Percentiles rank a stretch among this genome's conserved stretches.
Conservation (phyloP, 139 green algal genomes). For the Closterium sp. region DNA sequence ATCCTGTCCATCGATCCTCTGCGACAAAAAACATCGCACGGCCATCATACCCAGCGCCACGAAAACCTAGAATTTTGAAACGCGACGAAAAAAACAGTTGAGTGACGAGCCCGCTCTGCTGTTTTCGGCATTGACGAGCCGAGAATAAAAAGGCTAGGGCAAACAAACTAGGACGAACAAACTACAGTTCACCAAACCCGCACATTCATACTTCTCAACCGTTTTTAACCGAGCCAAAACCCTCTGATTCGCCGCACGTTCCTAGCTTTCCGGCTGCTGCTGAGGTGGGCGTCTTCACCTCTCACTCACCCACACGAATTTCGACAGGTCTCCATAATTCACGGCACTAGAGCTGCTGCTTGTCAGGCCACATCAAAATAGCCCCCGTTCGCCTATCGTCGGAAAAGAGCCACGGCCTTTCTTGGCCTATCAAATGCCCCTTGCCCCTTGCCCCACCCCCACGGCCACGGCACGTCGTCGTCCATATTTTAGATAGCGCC, state of each 20-base stretch:
- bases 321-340: background rate
- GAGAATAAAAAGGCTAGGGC: background rate
- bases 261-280: too few species aligned
- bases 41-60: background rate
- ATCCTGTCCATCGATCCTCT: background rate
- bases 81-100: background rate
- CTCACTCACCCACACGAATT: background rate
- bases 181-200: background rate
- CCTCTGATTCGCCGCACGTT: background rate
- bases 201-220: background rate
- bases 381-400: background rate
- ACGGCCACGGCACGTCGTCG: background rate
- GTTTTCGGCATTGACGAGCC: background rate
- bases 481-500: background rate
- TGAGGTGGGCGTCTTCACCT: background rate
- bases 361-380: background rate
- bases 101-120: background rate
- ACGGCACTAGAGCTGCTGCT: background rate
- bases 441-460: background rate
- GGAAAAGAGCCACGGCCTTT: background rate
- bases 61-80: background rate
- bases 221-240: background rate
- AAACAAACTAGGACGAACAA: background rate
- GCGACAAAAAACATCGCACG: background rate
- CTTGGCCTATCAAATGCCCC: background rate